These are phyloP conservation scores for Camelina hispida DNA, from an alignment of 345 rosid species.

Conservation along the genomic window DNA sequence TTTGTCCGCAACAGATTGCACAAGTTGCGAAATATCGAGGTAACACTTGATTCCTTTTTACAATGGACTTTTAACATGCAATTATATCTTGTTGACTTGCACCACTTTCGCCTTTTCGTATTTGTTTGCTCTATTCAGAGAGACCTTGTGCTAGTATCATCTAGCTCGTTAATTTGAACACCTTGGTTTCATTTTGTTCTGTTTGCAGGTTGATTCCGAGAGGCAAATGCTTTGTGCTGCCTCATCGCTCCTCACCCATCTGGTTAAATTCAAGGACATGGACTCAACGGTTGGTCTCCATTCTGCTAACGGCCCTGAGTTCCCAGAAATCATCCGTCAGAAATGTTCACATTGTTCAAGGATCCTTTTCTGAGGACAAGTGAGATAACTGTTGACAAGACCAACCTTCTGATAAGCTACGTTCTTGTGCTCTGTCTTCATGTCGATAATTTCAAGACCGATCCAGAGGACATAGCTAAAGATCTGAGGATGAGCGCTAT, in stretches of 20 bases:
- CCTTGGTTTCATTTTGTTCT: neutral
- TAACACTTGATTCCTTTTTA: conserved; percentile 35
- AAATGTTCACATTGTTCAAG: conserved; percentile 59
- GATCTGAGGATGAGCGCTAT: conserved; percentile 63
- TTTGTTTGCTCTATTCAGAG: conserved; percentile 6
- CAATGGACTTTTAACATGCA: neutral
- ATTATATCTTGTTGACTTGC: neutral
- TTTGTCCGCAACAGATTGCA: conserved; percentile 69
- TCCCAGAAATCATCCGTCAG: conserved; percentile 58
- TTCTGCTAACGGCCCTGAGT: conserved; percentile 56
- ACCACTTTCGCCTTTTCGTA: neutral
- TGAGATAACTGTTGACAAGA: neutral
- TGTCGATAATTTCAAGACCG: conserved; percentile 65
- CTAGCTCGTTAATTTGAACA: neutral
- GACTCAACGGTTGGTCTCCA: conserved; percentile 50
- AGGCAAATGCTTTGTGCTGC: conserved; percentile 49
- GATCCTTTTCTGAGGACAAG: conserved; percentile 37
- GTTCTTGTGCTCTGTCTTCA: conserved; percentile 72
- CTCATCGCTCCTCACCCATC: conserved; percentile 65
- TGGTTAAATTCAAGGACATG: conserved; percentile 72
- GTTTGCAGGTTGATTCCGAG: conserved; percentile 58
- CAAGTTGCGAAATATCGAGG: conserved; percentile 54
- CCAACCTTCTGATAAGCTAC: conserved; percentile 62
- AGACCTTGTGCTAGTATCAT: neutral
- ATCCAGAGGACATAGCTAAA: conserved; percentile 67